Evolutionary conservation across 345 rosid species (phyloP), one percentile per base, ranked within the genome.

Genomic region (Citrus glauca): DNA sequence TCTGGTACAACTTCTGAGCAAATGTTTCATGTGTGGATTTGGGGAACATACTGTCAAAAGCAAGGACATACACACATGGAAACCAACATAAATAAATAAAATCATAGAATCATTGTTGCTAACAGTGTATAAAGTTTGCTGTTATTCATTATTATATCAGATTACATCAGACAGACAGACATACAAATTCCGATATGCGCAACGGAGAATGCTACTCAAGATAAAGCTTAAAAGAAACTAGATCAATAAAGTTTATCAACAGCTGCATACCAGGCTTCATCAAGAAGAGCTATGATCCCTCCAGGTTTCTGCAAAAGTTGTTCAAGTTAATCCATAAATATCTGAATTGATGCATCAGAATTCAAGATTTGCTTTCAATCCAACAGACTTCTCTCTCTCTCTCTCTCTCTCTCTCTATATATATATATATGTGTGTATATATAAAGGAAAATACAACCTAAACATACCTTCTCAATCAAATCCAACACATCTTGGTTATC

Each of bases 401-500:
- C 27, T 25, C 27, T 25, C 27, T 25, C 27, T 30, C 48, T n/a
- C n/a, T n/a, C n/a, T n/a, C n/a, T n/a, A n/a, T n/a, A n/a, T 71
- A 71, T 38, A 60, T 68, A 77, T 35, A 16, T 57, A 70, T 69
- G 30, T 37, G 1, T 37, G 7, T 38, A 38, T 7, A 69, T 30
- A 71, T 7, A 60, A 79, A 67, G 13, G 42, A 62, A 32, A 38
- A 19, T 71, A 78, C n/a, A 72, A 50, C n/a, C 74, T 5, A 45
- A 78, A 76, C 24, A 45, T 50, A 91, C 99, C 98, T 92, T 96
- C 81, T 96, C 99, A 73, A 96, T 96, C 84, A 96, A 90, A 82
- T 96, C 99, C 87, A 96, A 83, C 67, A 96, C 98, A 88, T 96
- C 99, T 87, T 96, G 94, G 87, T 96, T 96, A 85, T 96, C 99